Evolutionary conservation across 169 alveolate genomes (phyloP), one percentile per base, ranked within the genome.

Genomic region (Plasmodium ovale): DNA sequence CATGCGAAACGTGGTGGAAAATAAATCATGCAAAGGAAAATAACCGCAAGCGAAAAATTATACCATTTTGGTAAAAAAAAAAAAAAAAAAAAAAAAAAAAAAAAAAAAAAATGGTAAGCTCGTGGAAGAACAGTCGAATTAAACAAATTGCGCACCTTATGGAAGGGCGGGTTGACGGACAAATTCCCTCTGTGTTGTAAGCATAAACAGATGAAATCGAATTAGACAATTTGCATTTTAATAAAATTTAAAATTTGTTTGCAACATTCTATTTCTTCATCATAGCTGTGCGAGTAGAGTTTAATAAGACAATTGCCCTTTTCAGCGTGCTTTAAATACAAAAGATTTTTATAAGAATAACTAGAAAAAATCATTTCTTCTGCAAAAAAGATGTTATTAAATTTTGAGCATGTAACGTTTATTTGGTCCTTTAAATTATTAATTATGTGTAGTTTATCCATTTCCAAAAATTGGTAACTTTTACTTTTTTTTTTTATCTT

Each of bases 341-440:
- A 29, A 64, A 47, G 33, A 12, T 60, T 77, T 44, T 77, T 77
- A 77, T 77, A 77, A 12, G 67, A 21, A 16, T 16, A 27, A 53
- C 37, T 67, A 25, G 88, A 33, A 64, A 60, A 77, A 23, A 25
- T 23, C 88, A 77, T 77, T 62, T 77, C 88, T 60, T 77, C 77
- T 10, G 37, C 14, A 77, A 77, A 77, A 12, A 77, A 39, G 14
- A 77, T 60, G 39, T 54, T 77, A 62, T 27, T 44, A 16, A 77
- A 19, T 60, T 77, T 29, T 12, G 68, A 51, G 6, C 88, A 77
- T 25, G 49, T 62, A 23, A 44, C 71, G 23, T 77, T 47, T 19
- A 77, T 77, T 62, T 77, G 23, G 47, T 35, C 62, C 62, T 77
- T 77, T 62, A 77, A 77, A 49, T 31, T 68, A 51, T 77, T 64